phyloP scores from a whole-genome alignment of 2,329 filamentous ascomycete genomes.

The Trichoderma arundinaceum region DNA sequence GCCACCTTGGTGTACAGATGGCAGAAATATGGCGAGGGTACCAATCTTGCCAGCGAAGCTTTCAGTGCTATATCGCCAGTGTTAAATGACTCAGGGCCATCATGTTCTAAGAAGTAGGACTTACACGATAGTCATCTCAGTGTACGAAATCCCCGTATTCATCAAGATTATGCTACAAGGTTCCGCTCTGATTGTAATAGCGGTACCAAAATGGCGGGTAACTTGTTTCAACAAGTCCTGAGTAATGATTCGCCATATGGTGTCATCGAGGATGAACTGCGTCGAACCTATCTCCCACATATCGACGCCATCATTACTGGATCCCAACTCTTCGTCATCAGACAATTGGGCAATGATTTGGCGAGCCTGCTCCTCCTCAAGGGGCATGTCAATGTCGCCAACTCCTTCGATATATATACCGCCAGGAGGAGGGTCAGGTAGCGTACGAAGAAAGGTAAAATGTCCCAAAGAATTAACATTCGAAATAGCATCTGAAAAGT shows the following conservation, averaged over 20 bases:
- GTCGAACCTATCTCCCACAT: fast-evolving
- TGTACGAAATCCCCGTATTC: no score
- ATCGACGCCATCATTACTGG: background rate
- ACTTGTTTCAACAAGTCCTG: background rate
- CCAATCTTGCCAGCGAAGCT: background rate
- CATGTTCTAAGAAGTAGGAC: no score
- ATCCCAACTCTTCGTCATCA: no score
- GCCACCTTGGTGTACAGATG: background rate
- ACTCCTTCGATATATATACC: background rate
- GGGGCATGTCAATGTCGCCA: background rate
- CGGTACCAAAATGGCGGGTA: background rate
- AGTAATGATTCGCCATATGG: background rate
- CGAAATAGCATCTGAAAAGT: background rate
- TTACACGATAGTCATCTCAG: no score
- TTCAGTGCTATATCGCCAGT: background rate
- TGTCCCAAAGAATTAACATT: no score
- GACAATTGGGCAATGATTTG: background rate
- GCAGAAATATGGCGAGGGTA: background rate
- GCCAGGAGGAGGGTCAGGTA: background rate
- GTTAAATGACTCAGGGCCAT: background rate
- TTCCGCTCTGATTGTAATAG: background rate
- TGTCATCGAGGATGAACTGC: background rate
- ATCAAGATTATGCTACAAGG: background rate
- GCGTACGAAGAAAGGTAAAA: background rate
- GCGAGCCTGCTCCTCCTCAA: background rate